Evolutionary conservation across 2,329 filamentous ascomycete genomes (phyloP).

Genomic region (Ophiostoma fasciatum): DNA sequence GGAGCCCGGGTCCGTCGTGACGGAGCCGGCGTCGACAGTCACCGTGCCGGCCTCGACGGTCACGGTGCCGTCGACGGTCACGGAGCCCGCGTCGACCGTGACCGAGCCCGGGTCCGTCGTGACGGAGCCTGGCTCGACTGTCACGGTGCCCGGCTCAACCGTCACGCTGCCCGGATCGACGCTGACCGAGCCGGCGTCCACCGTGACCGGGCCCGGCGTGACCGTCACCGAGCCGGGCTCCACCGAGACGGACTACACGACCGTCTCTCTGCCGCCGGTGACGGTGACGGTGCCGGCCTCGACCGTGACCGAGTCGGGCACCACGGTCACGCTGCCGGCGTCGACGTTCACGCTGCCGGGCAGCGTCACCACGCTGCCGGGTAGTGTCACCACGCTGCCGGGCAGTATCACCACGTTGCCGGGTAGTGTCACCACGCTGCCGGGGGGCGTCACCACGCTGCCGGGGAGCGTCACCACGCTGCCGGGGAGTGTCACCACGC

Average conservation of each 20-base stretch:
- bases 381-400: slow-evolving; percentile 11
- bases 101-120: neutral
- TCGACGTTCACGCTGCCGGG: slow-evolving; percentile 6
- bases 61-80: slow-evolving; percentile 4
- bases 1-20: neutral
- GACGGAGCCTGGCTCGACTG: neutral
- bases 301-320: neutral
- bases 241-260: no score
- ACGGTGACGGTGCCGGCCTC: slow-evolving; percentile 5
- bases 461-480: no score
- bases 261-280: neutral
- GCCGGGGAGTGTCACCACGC: slow-evolving; percentile 2
- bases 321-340: slow-evolving; percentile 11
- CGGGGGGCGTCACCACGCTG: slow-evolving; percentile 8
- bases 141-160: slow-evolving; percentile 1
- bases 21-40: slow-evolving; percentile 1
- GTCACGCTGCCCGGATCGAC: neutral
- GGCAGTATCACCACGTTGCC: no score
- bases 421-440: no score
- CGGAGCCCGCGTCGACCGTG: neutral
- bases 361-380: slow-evolving; percentile 7
- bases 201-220: neutral
- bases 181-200: neutral
- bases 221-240: neutral
- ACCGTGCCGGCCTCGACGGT: slow-evolving; percentile 6